Conservation (phyloP, 176 grass and related monocot species). For the Triticum turgidum region DNA sequence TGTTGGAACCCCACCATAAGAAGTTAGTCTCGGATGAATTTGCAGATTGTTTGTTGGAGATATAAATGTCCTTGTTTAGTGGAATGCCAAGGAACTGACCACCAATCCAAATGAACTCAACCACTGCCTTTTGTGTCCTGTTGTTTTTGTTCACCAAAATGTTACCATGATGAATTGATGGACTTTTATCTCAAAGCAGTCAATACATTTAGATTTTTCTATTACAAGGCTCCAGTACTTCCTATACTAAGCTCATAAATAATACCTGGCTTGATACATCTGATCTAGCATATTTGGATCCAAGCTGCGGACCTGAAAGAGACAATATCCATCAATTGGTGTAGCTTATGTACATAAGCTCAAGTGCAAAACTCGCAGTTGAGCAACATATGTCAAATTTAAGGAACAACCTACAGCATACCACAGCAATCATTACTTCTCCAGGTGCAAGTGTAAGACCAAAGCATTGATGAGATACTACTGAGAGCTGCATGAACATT, state of each 20-base stretch:
- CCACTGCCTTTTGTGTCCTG: constrained; percentile 80
- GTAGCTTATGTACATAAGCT: constrained; percentile 9
- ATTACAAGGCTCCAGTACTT: background rate
- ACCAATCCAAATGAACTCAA: constrained; percentile 79
- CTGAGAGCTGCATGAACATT: constrained; percentile 67
- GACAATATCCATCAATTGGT: constrained; percentile 5
- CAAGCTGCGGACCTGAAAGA: constrained; percentile 72
- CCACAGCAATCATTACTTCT: constrained; percentile 84
- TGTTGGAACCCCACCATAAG: constrained; percentile 65
- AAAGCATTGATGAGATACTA: constrained; percentile 77
- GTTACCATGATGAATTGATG: background rate
- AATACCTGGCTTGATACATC: constrained; percentile 96
- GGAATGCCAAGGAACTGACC: constrained; percentile 72
- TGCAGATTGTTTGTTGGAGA: constrained; percentile 25
- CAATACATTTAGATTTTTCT: background rate
- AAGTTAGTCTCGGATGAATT: constrained; percentile 25
- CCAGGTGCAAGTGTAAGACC: constrained; percentile 83
- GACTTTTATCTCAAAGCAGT: constrained; percentile 6
- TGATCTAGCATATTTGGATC: constrained; percentile 71
- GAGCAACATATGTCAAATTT: constrained; percentile 27
- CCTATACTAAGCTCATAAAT: constrained; percentile 8
- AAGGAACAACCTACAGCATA: constrained; percentile 42
- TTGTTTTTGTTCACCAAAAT: constrained; percentile 26
- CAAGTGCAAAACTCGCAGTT: constrained; percentile 23
- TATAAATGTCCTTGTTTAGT: constrained; percentile 38